Evolutionary conservation across 2,329 filamentous ascomycete genomes (phyloP).

Genomic region (Metarhizium guizhouense): DNA sequence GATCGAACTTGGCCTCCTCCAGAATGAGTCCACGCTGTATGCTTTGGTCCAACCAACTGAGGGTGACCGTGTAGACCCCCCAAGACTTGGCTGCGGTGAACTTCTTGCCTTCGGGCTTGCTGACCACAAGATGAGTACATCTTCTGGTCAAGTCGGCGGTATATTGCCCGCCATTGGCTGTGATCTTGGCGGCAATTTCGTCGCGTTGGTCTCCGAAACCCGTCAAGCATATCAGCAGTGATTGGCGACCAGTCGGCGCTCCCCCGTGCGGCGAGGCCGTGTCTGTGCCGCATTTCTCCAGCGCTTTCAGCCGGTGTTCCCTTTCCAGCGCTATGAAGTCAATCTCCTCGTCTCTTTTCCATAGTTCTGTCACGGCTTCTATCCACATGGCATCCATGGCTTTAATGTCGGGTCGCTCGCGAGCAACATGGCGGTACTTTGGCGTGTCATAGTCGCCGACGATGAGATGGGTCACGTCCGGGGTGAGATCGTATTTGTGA

Average conservation of each 20-base stretch:
- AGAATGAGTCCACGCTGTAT: conserved; percentile 81
- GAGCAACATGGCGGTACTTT: conserved; percentile 94
- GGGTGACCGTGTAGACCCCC: conserved; percentile 68
- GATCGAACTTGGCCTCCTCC: conserved; percentile 79
- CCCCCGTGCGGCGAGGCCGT: conserved; percentile 15
- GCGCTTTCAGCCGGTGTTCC: conserved; percentile 53
- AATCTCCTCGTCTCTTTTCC: conserved; percentile 74
- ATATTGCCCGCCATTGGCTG: conserved; percentile 69
- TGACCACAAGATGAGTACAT: conserved; percentile 82
- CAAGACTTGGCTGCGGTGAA: conserved; percentile 81
- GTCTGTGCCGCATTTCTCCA: conserved; percentile 44
- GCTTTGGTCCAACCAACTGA: conserved; percentile 81
- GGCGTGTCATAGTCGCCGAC: conserved; percentile 82
- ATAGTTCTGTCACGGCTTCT: conserved; percentile 66
- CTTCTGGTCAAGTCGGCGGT: conserved; percentile 77
- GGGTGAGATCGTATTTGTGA: conserved; percentile 88
- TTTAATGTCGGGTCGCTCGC: conserved; percentile 75
- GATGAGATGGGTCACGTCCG: conserved; percentile 88
- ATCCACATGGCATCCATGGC: conserved; percentile 80
- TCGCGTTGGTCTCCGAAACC: conserved; percentile 57
- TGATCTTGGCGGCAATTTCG: conserved; percentile 59
- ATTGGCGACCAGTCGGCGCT: conserved; percentile 23
- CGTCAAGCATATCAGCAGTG: conserved; percentile 45
- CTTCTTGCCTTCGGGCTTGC: conserved; percentile 74
- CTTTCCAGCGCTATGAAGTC: conserved; percentile 63